Percentiles rank a stretch among this genome's conserved stretches.
These are phyloP conservation scores for Capsicum rhomboideum DNA, from an alignment of 257 asterid species.

Conservation along the genomic window DNA sequence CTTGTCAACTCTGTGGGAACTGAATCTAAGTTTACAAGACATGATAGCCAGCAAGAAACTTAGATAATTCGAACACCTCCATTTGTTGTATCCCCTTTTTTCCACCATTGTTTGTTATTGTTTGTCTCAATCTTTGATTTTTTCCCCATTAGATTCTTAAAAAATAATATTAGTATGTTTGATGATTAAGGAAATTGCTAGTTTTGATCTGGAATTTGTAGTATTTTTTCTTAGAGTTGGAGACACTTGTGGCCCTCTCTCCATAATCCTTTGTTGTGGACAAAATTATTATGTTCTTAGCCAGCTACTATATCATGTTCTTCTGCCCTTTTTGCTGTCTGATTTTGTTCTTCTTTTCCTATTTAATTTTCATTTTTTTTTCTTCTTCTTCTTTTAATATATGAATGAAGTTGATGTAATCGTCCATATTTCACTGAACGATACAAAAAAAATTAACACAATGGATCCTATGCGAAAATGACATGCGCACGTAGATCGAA, in stretches of 20 bases:
- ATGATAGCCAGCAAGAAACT: not conserved
- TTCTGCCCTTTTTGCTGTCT: not conserved
- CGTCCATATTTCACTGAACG: not conserved
- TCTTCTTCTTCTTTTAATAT: not conserved
- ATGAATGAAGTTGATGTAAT: not conserved
- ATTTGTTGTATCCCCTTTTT: not conserved
- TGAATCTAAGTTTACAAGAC: not conserved
- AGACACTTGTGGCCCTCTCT: constrained; percentile 3
- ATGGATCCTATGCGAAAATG: not conserved
- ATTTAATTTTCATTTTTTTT: not conserved
- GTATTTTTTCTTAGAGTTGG: not conserved
- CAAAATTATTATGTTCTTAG: not conserved
- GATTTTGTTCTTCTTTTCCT: not conserved
- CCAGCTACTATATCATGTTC: constrained; percentile 1
- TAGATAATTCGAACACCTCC: not conserved
- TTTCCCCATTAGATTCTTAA: not conserved
- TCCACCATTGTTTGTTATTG: not conserved
- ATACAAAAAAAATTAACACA: not conserved
- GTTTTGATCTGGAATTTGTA: not conserved
- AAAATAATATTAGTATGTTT: not conserved
- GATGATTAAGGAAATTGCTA: not conserved
- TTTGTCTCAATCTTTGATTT: not conserved
- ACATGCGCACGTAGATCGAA: not conserved
- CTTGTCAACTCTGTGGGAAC: not conserved
- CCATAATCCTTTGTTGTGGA: not conserved